Evolutionary conservation across 306 rosid genomes (phyloP).

Genomic region (Ceratonia siliqua): DNA sequence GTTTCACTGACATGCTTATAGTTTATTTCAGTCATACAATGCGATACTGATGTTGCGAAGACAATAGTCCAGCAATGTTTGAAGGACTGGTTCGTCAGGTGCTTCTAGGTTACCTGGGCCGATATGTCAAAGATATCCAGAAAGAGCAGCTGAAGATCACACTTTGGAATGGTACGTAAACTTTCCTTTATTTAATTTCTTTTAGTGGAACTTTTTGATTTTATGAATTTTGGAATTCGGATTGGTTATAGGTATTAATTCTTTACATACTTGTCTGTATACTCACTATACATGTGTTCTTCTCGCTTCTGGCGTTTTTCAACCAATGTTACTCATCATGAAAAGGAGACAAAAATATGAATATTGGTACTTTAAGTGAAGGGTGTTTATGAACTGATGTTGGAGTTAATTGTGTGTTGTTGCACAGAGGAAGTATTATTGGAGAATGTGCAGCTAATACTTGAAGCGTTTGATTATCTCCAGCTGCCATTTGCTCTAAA

Average conservation of each 20-base stretch:
- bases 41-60: constrained; percentile 27
- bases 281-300: neutral
- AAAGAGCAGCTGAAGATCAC: constrained; percentile 85
- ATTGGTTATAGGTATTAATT: neutral
- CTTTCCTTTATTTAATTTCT: neutral
- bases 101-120: constrained; percentile 79
- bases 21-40: constrained; percentile 37
- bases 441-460: constrained; percentile 92
- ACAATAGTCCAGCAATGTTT: constrained; percentile 54
- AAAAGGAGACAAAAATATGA: neutral
- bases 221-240: neutral
- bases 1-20: constrained; percentile 26
- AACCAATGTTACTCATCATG: neutral
- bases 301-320: neutral
- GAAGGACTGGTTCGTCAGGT: constrained; percentile 80
- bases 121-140: constrained; percentile 82
- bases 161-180: constrained; percentile 65
- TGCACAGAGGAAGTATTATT: constrained; percentile 75
- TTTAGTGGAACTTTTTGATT: neutral
- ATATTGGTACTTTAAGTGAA: constrained; percentile 14
- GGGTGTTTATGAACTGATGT: constrained; percentile 32
- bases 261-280: constrained; percentile 7
- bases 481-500: constrained; percentile 90
- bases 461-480: constrained; percentile 95
- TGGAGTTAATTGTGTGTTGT: constrained; percentile 30